Percentiles rank a stretch among this genome's conserved stretches.
phyloP scores from a whole-genome alignment of 2,329 filamentous ascomycete genomes.

The Fusarium secorum region DNA sequence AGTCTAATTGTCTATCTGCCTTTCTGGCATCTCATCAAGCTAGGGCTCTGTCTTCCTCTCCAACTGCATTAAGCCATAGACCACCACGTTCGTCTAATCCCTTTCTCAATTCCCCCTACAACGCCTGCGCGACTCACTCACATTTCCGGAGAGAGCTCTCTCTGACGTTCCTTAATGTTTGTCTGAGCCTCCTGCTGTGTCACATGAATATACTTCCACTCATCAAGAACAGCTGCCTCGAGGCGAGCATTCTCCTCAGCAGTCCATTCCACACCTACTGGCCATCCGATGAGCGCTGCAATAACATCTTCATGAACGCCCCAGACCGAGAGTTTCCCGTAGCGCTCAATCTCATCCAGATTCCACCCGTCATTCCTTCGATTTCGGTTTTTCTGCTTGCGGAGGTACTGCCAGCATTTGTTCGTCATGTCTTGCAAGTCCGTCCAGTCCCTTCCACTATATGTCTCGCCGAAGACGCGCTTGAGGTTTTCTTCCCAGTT shows the following conservation, averaged over 20 bases:
- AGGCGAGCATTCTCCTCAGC: not conserved
- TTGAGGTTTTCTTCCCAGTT: not conserved
- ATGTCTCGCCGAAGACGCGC: not conserved
- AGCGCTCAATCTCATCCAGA: not conserved
- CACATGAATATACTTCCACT: not conserved
- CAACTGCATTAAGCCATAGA: no score
- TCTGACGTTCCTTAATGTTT: not conserved
- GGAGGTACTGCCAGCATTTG: not conserved
- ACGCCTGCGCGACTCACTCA: not conserved
- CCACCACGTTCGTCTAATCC: no score
- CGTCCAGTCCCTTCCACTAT: not conserved
- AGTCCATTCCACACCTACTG: accelerated
- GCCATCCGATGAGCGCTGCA: not conserved
- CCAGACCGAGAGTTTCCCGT: not conserved
- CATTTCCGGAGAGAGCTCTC: not conserved
- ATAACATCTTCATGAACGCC: not conserved
- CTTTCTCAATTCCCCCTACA: not conserved
- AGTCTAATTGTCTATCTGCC: not conserved
- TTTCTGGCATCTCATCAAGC: not conserved
- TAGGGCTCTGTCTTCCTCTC: not conserved
- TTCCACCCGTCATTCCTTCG: not conserved
- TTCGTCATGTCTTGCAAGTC: not conserved
- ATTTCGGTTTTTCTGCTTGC: not conserved
- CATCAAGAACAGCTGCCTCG: not conserved
- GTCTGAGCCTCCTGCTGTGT: not conserved